Evolutionary conservation across 2,329 filamentous ascomycete species (phyloP), one percentile per base, ranked within the genome.

Genomic region (Sclerotinia subarctica): DNA sequence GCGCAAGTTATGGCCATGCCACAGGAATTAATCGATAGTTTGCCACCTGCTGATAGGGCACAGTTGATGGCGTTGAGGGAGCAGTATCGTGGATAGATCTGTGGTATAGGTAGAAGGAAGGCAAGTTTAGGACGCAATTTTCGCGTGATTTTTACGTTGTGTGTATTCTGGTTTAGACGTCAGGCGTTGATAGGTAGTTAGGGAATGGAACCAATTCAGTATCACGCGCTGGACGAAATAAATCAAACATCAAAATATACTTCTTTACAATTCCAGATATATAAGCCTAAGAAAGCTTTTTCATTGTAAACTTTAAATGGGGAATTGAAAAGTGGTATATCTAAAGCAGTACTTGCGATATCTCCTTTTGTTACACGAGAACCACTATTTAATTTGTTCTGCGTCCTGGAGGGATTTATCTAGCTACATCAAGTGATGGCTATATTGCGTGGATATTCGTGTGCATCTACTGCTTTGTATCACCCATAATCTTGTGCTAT

Each of bases 1-100:
- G 86, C 90, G 71, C 91, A 93, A 74, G 90, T 97, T 59, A 83
- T 97, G 81, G 86, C 85, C 66, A 88, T 97, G 81, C 87, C 93
- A 2, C 90, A 92, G 75, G 85, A 91, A 69, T 87, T 92, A 68
- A 93, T 98, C 73, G 90, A 94, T 77, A 86, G 88, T 75, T 81
- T 97, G 60, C 88, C 90, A 7, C 90, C 92, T 49, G 85, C 86
- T 26, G 90, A 95, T 75, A 85, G 90, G 66, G 86, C 86, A 70
- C 93, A 97, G 78, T 90, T 98, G 67, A 85, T 97, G 81, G 83
- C 89, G 49, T 81, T 97, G 67, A 85, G 93, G 66, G 88, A 73
- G 8, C 62, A 64, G 26, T 64, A 47, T 51, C 65, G 59, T 67
- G 35, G 47, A 52, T 42, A 67, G 49, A 3, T 38, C n/a, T 35